These are phyloP conservation scores for Scutellaria minor DNA, from an alignment of 257 asterid genomes.

Conservation along the genomic window DNA sequence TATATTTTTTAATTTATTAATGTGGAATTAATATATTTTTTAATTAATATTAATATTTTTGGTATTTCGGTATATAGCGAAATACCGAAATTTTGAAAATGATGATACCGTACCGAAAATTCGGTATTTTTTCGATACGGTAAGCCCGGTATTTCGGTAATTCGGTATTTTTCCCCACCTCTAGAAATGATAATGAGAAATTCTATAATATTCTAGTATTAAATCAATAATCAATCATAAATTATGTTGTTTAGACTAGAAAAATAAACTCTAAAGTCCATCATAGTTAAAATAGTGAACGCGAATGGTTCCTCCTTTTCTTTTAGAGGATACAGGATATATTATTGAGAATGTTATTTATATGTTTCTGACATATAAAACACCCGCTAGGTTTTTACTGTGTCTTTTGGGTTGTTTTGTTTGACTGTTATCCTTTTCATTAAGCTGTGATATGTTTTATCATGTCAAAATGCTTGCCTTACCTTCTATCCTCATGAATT, in stretches of 20 bases:
- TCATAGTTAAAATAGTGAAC: conserved; percentile 3
- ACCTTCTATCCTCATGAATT: conserved; percentile 92
- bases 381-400: not conserved
- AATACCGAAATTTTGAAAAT: no score
- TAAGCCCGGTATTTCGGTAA: no score
- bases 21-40: no score
- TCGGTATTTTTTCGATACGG: no score
- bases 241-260: not conserved
- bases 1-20: no score
- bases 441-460: not conserved
- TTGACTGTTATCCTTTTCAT: not conserved
- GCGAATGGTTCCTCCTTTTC: not conserved
- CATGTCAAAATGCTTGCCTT: conserved; percentile 38
- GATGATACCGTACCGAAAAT: no score
- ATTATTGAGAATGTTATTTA: not conserved
- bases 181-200: conserved; percentile 9
- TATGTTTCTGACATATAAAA: conserved; percentile 3
- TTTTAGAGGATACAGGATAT: not conserved
- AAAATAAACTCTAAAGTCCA: not conserved
- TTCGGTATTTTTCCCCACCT: no score
- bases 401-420: not conserved
- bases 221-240: not conserved
- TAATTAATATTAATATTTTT: no score
- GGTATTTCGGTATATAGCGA: no score
- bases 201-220: not conserved